Percentiles rank a stretch among this genome's conserved stretches.
Evolutionary conservation across 176 grass and related monocot species (phyloP).

Genomic region (Zoysia pacifica): DNA sequence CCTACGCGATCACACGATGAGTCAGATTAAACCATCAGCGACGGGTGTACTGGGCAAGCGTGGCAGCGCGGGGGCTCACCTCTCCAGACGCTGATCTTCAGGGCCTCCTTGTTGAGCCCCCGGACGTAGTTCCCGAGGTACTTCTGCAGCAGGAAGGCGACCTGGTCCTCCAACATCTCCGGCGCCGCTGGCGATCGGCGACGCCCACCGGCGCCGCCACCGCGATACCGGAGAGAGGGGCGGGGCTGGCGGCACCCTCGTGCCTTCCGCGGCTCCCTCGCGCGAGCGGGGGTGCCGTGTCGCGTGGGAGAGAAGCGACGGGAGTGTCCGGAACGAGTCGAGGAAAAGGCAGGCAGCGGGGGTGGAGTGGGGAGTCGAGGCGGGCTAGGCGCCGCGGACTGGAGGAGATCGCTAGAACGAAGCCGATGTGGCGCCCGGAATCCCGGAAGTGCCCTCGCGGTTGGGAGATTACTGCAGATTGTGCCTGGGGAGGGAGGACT

Average conservation of each 20-base stretch:
- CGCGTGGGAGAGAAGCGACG: background rate
- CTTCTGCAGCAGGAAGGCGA: conserved; percentile 87
- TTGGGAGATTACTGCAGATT: background rate
- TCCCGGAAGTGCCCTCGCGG: conserved; percentile 22
- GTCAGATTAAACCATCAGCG: background rate
- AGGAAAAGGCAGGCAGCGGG: background rate
- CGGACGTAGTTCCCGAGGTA: conserved; percentile 95
- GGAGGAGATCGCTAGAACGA: conserved; percentile 48
- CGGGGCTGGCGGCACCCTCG: background rate
- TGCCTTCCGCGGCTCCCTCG: too few species aligned
- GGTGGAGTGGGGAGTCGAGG: background rate
- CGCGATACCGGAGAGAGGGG: background rate
- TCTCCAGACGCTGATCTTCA: conserved; percentile 98
- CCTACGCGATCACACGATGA: conserved; percentile 6
- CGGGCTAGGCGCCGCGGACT: background rate
- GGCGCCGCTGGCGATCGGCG: conserved; percentile 51
- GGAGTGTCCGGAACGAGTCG: conserved; percentile 18
- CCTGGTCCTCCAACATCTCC: conserved; percentile 96
- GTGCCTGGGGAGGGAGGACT: background rate
- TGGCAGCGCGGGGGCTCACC: conserved; percentile 36
- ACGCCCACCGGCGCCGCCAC: conserved; percentile 34
- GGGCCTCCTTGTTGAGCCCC: conserved; percentile 93
- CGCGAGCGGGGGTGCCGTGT: conserved; percentile 23
- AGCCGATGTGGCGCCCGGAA: conserved; percentile 1
- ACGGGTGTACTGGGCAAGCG: background rate